phyloP scores from a whole-genome alignment of 1,284 basidiomycete species.

The Sporisorium scitamineum region DNA sequence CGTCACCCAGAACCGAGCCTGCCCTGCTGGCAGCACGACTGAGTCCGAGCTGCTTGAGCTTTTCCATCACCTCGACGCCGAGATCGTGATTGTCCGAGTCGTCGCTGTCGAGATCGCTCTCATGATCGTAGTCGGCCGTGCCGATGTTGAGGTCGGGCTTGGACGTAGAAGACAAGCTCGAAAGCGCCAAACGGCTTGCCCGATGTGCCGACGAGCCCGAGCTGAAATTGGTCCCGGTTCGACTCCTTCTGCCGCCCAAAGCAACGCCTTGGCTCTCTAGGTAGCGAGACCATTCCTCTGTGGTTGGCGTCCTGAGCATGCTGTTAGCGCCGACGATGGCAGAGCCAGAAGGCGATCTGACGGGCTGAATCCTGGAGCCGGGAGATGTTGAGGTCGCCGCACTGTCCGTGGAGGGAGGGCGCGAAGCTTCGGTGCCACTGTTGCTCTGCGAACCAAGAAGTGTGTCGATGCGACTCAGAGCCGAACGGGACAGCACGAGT shows the following conservation, averaged over 20 bases:
- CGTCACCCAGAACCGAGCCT: conserved; percentile 53
- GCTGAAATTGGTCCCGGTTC: conserved; percentile 34
- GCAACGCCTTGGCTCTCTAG: conserved; percentile 59
- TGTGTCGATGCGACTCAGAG: conserved; percentile 32
- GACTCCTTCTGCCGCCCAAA: conserved; percentile 31
- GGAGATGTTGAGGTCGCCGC: conserved; percentile 5
- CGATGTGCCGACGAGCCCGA: conserved; percentile 45
- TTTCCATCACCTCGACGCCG: conserved; percentile 44
- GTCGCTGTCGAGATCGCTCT: conserved; percentile 44
- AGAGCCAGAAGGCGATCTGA: conserved; percentile 36
- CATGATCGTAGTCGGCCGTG: conserved; percentile 20
- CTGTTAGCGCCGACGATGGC: conserved; percentile 24
- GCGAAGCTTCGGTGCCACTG: conserved; percentile 4
- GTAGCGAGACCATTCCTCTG: conserved; percentile 64
- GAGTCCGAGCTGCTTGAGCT: conserved; percentile 48
- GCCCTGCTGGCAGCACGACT: conserved; percentile 50
- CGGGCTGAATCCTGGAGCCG: conserved; percentile 8
- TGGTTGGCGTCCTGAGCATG: conserved; percentile 61
- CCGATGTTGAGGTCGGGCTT: conserved; percentile 20
- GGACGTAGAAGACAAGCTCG: conserved; percentile 16
- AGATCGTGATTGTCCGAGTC: conserved; percentile 47
- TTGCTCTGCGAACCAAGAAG: conserved; percentile 17
- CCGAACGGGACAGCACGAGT: conserved; percentile 25
- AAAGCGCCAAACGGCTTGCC: conserved; percentile 18
- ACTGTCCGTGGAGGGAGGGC: conserved; percentile 19